phyloP scores from a whole-genome alignment of 2,329 filamentous ascomycete genomes.

The Lasiodiplodia gonubiensis region DNA sequence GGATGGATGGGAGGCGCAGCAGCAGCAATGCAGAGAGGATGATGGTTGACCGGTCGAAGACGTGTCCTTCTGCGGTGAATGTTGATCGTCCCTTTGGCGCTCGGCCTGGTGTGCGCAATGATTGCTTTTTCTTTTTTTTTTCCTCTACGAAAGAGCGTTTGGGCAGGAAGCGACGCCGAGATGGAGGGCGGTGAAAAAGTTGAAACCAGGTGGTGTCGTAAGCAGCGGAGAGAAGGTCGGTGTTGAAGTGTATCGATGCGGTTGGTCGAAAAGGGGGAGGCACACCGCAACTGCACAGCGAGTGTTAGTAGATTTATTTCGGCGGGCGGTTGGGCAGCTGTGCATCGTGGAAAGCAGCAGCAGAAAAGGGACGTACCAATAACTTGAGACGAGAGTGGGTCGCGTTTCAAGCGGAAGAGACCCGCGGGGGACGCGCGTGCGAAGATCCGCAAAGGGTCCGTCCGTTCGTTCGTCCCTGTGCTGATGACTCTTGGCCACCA shows the following conservation, averaged over 20 bases:
- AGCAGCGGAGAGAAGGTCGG: background rate
- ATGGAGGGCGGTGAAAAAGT: background rate
- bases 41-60: background rate
- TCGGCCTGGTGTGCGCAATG: background rate
- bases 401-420: constrained; percentile 3
- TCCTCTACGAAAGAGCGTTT: background rate
- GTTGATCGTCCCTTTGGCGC: background rate
- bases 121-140: background rate
- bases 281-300: background rate
- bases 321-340: constrained; percentile 12
- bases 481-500: background rate
- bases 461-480: background rate
- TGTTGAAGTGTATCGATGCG: background rate
- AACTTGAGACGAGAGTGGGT: constrained; percentile 6
- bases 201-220: background rate
- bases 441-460: background rate
- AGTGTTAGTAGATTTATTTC: background rate
- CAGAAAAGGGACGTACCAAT: background rate
- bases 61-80: background rate
- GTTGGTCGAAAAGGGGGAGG: background rate
- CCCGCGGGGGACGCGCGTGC: constrained; percentile 9
- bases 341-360: background rate
- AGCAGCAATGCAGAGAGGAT: background rate
- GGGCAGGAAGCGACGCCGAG: background rate
- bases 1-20: background rate